A percentile compares a stretch with the other conserved stretches of the same genome.
Conservation (phyloP, 176 grass and related monocot genomes). For the Aechmea fasciata region DNA sequence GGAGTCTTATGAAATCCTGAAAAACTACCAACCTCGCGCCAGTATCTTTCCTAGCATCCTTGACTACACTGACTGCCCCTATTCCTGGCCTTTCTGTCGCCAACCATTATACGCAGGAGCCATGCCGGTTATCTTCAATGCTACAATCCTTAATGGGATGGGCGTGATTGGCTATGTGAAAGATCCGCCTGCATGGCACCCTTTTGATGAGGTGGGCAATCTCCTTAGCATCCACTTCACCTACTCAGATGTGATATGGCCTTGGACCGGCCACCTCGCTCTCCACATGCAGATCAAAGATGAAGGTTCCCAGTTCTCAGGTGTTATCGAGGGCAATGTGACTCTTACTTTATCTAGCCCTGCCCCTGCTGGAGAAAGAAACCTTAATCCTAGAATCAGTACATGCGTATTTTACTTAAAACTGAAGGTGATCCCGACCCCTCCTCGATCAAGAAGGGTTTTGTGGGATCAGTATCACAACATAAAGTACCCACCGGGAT, state of each 20-base stretch:
- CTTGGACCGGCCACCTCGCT: slow-evolving; percentile 87
- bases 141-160: slow-evolving; percentile 96
- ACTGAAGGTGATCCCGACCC: slow-evolving; percentile 69
- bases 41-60: slow-evolving; percentile 80
- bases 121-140: slow-evolving; percentile 93
- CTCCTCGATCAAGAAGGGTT: slow-evolving; percentile 76
- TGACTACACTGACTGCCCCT: slow-evolving; percentile 81
- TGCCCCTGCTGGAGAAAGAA: slow-evolving; percentile 45
- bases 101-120: slow-evolving; percentile 87
- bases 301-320: slow-evolving; percentile 73
- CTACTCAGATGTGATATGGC: slow-evolving; percentile 93
- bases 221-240: slow-evolving; percentile 82
- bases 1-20: slow-evolving; percentile 83
- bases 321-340: slow-evolving; percentile 80
- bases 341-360: slow-evolving; percentile 60
- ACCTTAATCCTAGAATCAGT: slow-evolving; percentile 26
- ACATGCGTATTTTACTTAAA: slow-evolving; percentile 69
- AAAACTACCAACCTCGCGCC: slow-evolving; percentile 70
- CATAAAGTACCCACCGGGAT: slow-evolving; percentile 94
- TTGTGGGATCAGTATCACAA: slow-evolving; percentile 99
- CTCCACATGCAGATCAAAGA: slow-evolving; percentile 94
- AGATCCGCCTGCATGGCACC: slow-evolving; percentile 64
- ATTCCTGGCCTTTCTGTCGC: slow-evolving; percentile 89
- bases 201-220: slow-evolving; percentile 75
- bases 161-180: slow-evolving; percentile 84